These are phyloP conservation scores for Arthroderma uncinatum DNA, from an alignment of 2,329 filamentous ascomycete genomes.

Conservation along the genomic window DNA sequence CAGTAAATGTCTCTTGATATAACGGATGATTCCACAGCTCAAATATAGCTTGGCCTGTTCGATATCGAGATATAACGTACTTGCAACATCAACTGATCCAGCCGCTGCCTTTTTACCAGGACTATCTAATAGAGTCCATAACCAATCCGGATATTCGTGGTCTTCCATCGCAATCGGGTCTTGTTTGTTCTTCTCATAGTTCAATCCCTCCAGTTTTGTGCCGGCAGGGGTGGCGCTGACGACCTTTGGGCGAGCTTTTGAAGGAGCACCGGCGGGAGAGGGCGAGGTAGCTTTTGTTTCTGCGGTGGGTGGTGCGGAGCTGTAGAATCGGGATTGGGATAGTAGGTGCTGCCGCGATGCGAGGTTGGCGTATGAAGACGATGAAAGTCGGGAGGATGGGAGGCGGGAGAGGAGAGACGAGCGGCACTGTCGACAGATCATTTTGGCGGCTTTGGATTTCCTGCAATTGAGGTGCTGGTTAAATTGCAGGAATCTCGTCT, in stretches of 20 bases:
- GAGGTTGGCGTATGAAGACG: slow-evolving; percentile 13
- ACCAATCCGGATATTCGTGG: slow-evolving; percentile 39
- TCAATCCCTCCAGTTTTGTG: slow-evolving; percentile 32
- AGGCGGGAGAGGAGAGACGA: slow-evolving; percentile 31
- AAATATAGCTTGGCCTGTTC: background rate
- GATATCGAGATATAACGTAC: slow-evolving; percentile 9
- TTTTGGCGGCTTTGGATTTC: slow-evolving; percentile 17
- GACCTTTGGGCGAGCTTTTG: slow-evolving; percentile 21
- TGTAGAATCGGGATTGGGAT: slow-evolving; percentile 10
- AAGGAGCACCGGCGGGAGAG: slow-evolving; percentile 17
- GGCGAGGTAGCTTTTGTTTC: background rate
- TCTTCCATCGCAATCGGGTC: slow-evolving; percentile 37
- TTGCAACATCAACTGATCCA: slow-evolving; percentile 23
- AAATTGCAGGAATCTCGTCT: background rate
- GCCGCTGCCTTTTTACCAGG: slow-evolving; percentile 23
- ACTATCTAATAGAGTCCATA: slow-evolving; percentile 36
- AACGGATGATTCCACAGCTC: slow-evolving; percentile 22
- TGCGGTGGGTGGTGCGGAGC: slow-evolving; percentile 8
- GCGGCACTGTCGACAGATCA: slow-evolving; percentile 35
- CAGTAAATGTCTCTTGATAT: background rate
- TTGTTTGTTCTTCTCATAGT: slow-evolving; percentile 39
- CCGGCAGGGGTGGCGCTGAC: slow-evolving; percentile 33
- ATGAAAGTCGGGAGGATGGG: slow-evolving; percentile 23
- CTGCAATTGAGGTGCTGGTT: background rate
- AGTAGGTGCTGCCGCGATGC: background rate